These are phyloP conservation scores for Trametes sanguinea DNA, from an alignment of 768 basidiomycete species.

Conservation along the genomic window DNA sequence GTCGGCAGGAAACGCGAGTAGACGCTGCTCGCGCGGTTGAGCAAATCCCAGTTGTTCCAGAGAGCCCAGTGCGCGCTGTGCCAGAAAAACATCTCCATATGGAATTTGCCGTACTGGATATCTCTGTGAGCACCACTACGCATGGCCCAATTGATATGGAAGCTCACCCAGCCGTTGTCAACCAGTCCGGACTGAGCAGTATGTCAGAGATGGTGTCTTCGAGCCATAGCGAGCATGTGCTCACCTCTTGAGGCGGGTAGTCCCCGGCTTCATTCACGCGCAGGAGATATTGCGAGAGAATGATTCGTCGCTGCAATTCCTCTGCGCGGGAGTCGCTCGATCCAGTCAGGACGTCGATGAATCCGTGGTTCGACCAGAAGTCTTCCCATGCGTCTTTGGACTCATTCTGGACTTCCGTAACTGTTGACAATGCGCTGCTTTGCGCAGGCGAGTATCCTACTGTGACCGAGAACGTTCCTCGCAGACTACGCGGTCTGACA, in stretches of 20 bases:
- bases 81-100: slow-evolving; percentile 66
- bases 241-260: slow-evolving; percentile 57
- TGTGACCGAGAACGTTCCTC: slow-evolving; percentile 38
- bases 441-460: slow-evolving; percentile 36
- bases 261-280: slow-evolving; percentile 60
- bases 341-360: slow-evolving; percentile 53
- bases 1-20: slow-evolving; percentile 51
- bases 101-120: slow-evolving; percentile 49
- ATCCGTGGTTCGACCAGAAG: slow-evolving; percentile 52
- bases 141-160: not conserved
- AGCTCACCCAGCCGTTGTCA: slow-evolving; percentile 56
- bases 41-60: slow-evolving; percentile 61
- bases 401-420: slow-evolving; percentile 34
- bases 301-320: slow-evolving; percentile 58
- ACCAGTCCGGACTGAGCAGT: slow-evolving; percentile 50
- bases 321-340: slow-evolving; percentile 52
- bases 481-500: slow-evolving; percentile 37
- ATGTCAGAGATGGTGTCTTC: slow-evolving; percentile 2
- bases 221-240: not conserved
- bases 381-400: slow-evolving; percentile 45
- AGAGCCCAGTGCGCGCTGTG: slow-evolving; percentile 60
- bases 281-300: slow-evolving; percentile 58
- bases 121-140: not conserved
- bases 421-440: slow-evolving; percentile 25
- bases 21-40: slow-evolving; percentile 44